Evolutionary conservation across 108 stramenopile species (phyloP).

Genomic region (Cyclotella cryptica): DNA sequence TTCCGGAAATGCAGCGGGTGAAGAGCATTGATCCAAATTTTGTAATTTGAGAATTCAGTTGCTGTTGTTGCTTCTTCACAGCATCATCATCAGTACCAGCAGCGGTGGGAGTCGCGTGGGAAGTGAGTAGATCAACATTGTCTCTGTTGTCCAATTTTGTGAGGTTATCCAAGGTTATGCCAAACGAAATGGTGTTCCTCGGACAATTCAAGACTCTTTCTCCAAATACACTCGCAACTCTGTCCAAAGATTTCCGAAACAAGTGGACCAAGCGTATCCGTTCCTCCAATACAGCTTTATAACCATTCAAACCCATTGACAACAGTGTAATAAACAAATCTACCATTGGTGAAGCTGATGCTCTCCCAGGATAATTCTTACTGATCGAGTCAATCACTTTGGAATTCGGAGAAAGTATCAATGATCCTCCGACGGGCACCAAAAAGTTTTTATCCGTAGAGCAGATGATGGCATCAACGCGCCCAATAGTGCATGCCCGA

Average conservation of each 20-base stretch:
- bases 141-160: constrained; percentile 30
- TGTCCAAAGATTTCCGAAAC: constrained; percentile 62
- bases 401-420: constrained; percentile 83
- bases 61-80: constrained; percentile 16
- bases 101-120: constrained; percentile 16
- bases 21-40: constrained; percentile 98
- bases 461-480: constrained; percentile 97
- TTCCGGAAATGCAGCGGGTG: constrained; percentile 95
- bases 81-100: constrained; percentile 45
- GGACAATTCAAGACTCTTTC: constrained; percentile 87
- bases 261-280: constrained; percentile 59
- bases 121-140: not conserved
- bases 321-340: constrained; percentile 98
- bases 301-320: constrained; percentile 93
- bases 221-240: constrained; percentile 80
- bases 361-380: constrained; percentile 97
- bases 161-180: constrained; percentile 87
- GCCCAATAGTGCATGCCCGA: constrained; percentile 88
- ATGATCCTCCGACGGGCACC: constrained; percentile 97
- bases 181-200: constrained; percentile 96
- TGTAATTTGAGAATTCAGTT: constrained; percentile 64
- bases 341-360: constrained; percentile 90
- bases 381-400: constrained; percentile 79
- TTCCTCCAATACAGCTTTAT: constrained; percentile 67
- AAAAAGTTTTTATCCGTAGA: constrained; percentile 99